phyloP scores from a whole-genome alignment of 352 stramenopile genomes.

The Pythium utonaiense region DNA sequence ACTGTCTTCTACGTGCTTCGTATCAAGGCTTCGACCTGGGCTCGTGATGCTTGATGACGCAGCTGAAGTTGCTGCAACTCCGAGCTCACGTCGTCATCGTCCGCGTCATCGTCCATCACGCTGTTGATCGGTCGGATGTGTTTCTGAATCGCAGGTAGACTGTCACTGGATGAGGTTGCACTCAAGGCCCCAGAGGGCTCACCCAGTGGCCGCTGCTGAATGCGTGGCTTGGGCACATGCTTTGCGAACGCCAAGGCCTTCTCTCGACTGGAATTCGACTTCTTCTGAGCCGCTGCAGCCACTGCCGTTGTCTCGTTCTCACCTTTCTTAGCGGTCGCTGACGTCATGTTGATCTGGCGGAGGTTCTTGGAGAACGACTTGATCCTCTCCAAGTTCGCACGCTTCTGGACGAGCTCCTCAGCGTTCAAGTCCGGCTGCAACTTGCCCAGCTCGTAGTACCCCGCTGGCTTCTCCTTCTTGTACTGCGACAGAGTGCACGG shows the following conservation, averaged over 20 bases:
- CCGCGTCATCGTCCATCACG: conserved; percentile 51
- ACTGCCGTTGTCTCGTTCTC: conserved; percentile 8
- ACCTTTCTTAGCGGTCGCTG: conserved; percentile 29
- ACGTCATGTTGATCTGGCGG: conserved; percentile 67
- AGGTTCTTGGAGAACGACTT: conserved; percentile 84
- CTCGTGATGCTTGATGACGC: conserved; percentile 62
- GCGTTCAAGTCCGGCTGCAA: conserved; percentile 84
- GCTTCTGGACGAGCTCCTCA: conserved; percentile 75
- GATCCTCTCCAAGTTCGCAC: conserved; percentile 71
- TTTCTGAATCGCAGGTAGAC: conserved; percentile 24
- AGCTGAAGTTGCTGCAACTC: conserved; percentile 70
- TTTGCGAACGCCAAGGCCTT: conserved; percentile 80
- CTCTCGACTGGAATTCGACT: conserved; percentile 49
- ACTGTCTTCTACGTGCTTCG: conserved; percentile 18
- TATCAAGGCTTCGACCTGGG: conserved; percentile 74
- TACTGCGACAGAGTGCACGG: conserved; percentile 86
- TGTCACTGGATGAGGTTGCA: conserved; percentile 15
- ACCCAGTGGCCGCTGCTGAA: conserved; percentile 23
- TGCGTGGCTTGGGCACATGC: conserved; percentile 68
- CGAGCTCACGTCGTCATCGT: conserved; percentile 53
- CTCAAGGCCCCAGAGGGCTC: conserved; percentile 16
- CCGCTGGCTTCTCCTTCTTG: conserved; percentile 77
- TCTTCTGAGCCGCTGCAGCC: conserved; percentile 30
- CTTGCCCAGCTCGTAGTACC: conserved; percentile 89
- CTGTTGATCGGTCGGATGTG: conserved; percentile 40